Base-by-base conservation (phyloP, 2,329 filamentous ascomycete species). In the Aspergillus fischeri region DNA sequence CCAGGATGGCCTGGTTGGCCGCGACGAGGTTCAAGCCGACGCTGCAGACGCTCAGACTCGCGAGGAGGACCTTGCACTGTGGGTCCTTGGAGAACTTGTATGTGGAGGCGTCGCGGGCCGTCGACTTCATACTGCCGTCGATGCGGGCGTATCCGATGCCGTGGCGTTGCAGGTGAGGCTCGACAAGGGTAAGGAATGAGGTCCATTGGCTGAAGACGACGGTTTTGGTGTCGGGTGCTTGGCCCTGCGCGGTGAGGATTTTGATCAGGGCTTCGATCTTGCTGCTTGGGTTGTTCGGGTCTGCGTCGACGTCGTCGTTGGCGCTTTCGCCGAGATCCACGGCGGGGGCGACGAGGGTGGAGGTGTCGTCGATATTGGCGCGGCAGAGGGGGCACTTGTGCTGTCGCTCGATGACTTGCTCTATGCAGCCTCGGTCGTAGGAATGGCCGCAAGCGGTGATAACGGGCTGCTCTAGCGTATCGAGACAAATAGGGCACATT, bases 361-460 rank as follows among this genome's bases (percentile, higher is more conserved):
- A 77, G 1, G 78, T 79, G 55, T 86, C 81, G 11, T 81, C 77
- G 17, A 95, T 82, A 35, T 84, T 77, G 5, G 87, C 85, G 21
- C 91, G 87, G 67, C 92, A 96, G 82, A 96, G 87, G 0, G 92
- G 92, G 60, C 92, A 96, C 71, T 88, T 91, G 54, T 87, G 82
- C 68, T 94, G 90, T 1, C 84, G 80, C 55, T 89, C 83, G 57
- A 96, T 88, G 51, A 89, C 88, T 61, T 84, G 83, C 53, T 85
- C 79, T 60, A 96, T 91, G 70, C 92, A 96, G 4, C 78, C 75
- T 24, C 78, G 80, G 63, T 91, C 92, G 72, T 92, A 96, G 1
- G 86, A 80, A 70, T 96, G 92, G 27, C 89, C 90, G 74, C 92
- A 96, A 50, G 86, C 84, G 1, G 91, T 96, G 65, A 96, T 95